Evolutionary conservation across 805 yeast species (phyloP).

Genomic region (Ogataea angusta): DNA sequence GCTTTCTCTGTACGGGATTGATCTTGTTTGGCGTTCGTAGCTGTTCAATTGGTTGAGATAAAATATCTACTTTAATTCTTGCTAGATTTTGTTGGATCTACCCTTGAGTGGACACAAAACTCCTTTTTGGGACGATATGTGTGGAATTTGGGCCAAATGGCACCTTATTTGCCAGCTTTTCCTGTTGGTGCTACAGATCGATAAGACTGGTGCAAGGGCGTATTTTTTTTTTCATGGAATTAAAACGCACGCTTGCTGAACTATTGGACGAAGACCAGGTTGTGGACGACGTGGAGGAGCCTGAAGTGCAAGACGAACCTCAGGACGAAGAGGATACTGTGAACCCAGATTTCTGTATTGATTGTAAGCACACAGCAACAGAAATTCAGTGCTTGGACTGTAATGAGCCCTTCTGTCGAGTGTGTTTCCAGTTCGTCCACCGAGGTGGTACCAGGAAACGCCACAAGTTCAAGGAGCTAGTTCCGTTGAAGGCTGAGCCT

Average conservation of each 20-base stretch:
- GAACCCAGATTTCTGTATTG: constrained; percentile 53
- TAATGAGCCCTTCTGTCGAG: constrained; percentile 64
- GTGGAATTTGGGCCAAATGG: too few species aligned
- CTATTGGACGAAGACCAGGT: constrained; percentile 20
- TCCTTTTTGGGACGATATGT: too few species aligned
- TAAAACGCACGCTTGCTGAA: constrained; percentile 25
- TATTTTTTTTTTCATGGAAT: constrained; percentile 7
- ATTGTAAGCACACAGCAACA: constrained; percentile 70
- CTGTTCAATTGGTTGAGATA: background rate
- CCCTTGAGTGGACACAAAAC: too few species aligned
- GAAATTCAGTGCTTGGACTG: constrained; percentile 62
- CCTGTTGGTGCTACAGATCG: background rate
- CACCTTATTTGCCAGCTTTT: background rate
- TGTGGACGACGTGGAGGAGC: constrained; percentile 15
- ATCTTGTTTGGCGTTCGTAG: background rate
- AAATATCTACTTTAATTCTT: too few species aligned
- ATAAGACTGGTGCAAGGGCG: constrained; percentile 8
- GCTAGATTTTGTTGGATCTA: too few species aligned
- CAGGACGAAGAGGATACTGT: constrained; percentile 28
- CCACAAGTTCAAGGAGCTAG: constrained; percentile 36
- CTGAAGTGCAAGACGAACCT: constrained; percentile 2
- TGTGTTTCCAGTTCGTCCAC: constrained; percentile 67
- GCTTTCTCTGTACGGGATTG: background rate
- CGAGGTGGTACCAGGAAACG: constrained; percentile 59
- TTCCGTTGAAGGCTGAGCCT: constrained; percentile 17